These are phyloP conservation scores for Calycina herbarum DNA, from an alignment of 2,329 filamentous ascomycete species.

Conservation along the genomic window DNA sequence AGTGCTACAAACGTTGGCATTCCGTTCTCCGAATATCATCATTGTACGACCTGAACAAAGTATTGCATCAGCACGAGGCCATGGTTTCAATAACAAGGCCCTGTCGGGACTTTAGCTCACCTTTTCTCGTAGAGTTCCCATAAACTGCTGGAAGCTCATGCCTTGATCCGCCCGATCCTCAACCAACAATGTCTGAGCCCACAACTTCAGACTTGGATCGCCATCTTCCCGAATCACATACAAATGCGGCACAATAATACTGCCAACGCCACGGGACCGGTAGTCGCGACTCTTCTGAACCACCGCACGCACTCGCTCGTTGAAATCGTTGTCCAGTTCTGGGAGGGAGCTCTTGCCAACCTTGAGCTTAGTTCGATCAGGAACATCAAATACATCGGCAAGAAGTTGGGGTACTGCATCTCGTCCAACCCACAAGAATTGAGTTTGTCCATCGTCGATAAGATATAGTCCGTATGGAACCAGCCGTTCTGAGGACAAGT, in stretches of 20 bases:
- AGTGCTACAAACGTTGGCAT: constrained; percentile 27
- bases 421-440: constrained; percentile 95
- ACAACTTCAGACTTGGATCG: constrained; percentile 90
- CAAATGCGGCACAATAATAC: constrained; percentile 87
- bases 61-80: constrained; percentile 31
- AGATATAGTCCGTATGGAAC: constrained; percentile 91
- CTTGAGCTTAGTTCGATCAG: constrained; percentile 79
- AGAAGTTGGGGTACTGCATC: constrained; percentile 90
- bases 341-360: constrained; percentile 89
- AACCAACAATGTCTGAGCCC: constrained; percentile 93
- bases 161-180: constrained; percentile 95
- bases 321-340: constrained; percentile 93
- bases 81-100: constrained; percentile 18
- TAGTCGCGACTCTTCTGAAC: constrained; percentile 91
- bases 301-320: constrained; percentile 86
- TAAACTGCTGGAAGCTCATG: constrained; percentile 89
- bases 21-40: constrained; percentile 16
- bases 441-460: constrained; percentile 94
- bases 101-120: constrained; percentile 50
- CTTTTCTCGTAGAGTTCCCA: constrained; percentile 92
- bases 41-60: constrained; percentile 35
- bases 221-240: constrained; percentile 95
- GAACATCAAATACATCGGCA: constrained; percentile 83
- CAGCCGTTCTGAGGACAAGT: constrained; percentile 84
- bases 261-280: constrained; percentile 82